Evolutionary conservation across 768 basidiomycete genomes (phyloP).

Genomic region (Thelephora aurantiotincta): DNA sequence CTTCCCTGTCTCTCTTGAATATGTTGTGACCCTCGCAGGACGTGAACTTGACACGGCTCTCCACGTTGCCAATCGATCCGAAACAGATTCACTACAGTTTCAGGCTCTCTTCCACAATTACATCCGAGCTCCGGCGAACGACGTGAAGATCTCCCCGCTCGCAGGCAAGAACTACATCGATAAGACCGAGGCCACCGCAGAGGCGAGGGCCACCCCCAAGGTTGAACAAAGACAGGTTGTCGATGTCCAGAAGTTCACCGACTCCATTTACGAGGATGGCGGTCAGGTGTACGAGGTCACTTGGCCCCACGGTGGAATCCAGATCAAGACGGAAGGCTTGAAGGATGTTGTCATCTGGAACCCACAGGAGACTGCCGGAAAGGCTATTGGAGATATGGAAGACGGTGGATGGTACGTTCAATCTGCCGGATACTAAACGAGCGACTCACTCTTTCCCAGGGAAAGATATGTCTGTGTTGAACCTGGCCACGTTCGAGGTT

Average conservation of each 20-base stretch:
- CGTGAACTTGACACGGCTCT: conserved; percentile 68
- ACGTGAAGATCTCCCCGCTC: conserved; percentile 50
- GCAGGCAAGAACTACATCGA: conserved; percentile 59
- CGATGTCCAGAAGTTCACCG: conserved; percentile 52
- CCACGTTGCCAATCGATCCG: conserved; percentile 62
- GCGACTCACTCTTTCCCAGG: conserved; percentile 25
- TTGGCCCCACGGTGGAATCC: conserved; percentile 45
- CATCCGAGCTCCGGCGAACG: conserved; percentile 46
- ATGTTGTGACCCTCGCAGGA: conserved; percentile 67
- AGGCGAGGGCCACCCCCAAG: conserved; percentile 34
- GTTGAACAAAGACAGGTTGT: conserved; percentile 48
- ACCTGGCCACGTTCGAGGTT: conserved; percentile 74
- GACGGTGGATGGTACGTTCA: conserved; percentile 61
- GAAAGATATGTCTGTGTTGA: conserved; percentile 83
- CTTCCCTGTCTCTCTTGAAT: conserved; percentile 56
- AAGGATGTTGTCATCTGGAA: conserved; percentile 94
- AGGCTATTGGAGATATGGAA: conserved; percentile 83
- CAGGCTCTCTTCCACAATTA: conserved; percentile 93
- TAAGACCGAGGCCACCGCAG: conserved; percentile 54
- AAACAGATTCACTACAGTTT: conserved; percentile 50
- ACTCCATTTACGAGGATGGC: conserved; percentile 65
- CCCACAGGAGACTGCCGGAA: conserved; percentile 56
- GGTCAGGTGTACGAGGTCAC: conserved; percentile 37
- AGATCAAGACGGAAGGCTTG: conserved; percentile 37
- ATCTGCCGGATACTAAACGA: not conserved